Evolutionary conservation across 2,329 filamentous ascomycete genomes (phyloP), one percentile per base, ranked within the genome.

Genomic region (Fusarium irregulare): DNA sequence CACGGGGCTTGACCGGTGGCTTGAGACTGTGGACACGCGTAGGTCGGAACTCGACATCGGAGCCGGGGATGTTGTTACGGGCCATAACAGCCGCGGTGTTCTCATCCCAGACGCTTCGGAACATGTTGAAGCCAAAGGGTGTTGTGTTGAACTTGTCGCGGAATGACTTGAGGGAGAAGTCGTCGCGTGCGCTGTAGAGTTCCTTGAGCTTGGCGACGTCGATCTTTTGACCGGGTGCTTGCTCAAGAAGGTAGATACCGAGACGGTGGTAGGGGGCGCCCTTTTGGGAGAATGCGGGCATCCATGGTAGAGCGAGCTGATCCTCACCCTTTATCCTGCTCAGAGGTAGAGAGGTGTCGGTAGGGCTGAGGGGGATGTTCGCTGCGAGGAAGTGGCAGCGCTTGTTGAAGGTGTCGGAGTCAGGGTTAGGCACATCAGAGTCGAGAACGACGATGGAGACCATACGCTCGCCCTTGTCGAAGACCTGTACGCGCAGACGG

Each of bases 201-300:
- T 86, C 82, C 75, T 85, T 86, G 45, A 93, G 81, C 61, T 84
- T 81, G 41, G 82, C 83, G 27, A 87, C 80, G 75, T 93, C 88
- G 69, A 94, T 77, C 37, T 59, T 73, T 67, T 86, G 75, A 56
- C 86, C 88, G 56, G 89, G 83, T 54, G 87, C 84, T 80, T 99
- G 96, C 82, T 97, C 89, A 51, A 98, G 84, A 23, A 99, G 83
- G 78, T 96, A 92, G 64, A 98, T 83, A 49, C 91, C 91, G 57
- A 98, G 85, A 55, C 96, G 92, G 81, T 98, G 96, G 82, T 98
- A 98, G 3, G 93, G 93, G 4, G 91, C 88, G 60, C 96, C 96
- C 84, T 96, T 97, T 78, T 97, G 92, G 1, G 93, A 91, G 77
- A 92, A 93, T 2, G 96, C 92, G 1, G 95, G 91, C 25, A 94